These are phyloP conservation scores for Bryum argenteum DNA, from an alignment of 225 moss, liverwort and hornwort genomes.

Conservation along the genomic window DNA sequence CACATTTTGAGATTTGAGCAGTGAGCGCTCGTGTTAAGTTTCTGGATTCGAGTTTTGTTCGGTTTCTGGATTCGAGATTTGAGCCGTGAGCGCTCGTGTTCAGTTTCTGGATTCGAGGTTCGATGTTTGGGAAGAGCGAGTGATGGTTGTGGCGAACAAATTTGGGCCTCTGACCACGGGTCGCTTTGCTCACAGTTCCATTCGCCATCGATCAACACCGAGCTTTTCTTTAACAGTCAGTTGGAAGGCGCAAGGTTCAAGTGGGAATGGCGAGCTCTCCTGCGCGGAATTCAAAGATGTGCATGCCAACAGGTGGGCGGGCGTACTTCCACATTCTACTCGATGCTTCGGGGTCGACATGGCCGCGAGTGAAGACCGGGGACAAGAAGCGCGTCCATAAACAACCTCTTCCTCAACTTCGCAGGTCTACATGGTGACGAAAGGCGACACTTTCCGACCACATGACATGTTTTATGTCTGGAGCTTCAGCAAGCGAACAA, in stretches of 20 bases:
- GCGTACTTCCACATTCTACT: constrained; percentile 55
- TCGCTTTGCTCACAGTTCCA: not conserved
- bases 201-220: not conserved
- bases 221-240: not conserved
- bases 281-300: constrained; percentile 36
- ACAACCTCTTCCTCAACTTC: constrained; percentile 35
- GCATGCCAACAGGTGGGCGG: constrained; percentile 21
- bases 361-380: constrained; percentile 33
- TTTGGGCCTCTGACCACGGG: constrained; percentile 5
- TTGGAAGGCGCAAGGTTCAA: constrained; percentile 3
- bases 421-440: constrained; percentile 24
- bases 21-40: not conserved
- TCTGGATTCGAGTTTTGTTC: not conserved
- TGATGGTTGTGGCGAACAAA: constrained; percentile 6
- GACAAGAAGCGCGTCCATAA: constrained; percentile 42
- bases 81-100: too few species aligned
- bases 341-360: constrained; percentile 54
- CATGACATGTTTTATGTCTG: constrained; percentile 44
- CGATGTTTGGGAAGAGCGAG: too few species aligned
- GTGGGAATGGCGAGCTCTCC: not conserved
- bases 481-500: constrained; percentile 42
- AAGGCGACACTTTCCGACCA: constrained; percentile 29
- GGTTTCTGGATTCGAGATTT: too few species aligned
- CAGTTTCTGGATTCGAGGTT: not conserved
- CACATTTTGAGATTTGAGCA: not conserved